Evolutionary conservation across 2,329 filamentous ascomycete species (phyloP).

Genomic region (Claviceps pazoutovae): DNA sequence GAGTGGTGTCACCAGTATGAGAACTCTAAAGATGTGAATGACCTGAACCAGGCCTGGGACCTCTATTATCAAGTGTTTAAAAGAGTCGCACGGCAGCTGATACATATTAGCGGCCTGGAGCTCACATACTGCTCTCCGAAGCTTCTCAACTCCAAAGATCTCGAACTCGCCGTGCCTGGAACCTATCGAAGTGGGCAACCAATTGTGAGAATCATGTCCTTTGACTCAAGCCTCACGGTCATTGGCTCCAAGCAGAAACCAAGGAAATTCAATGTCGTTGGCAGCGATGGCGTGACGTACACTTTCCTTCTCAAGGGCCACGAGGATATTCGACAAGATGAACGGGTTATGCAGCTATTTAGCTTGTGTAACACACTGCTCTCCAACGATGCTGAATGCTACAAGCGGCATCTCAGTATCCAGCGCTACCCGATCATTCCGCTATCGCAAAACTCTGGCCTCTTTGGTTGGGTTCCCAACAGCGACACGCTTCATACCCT

Average conservation of each 20-base stretch:
- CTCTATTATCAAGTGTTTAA: constrained; percentile 98
- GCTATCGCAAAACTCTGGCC: constrained; percentile 86
- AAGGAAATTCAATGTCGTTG: constrained; percentile 73
- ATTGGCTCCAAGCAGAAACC: constrained; percentile 96
- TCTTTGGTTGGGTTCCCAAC: constrained; percentile 93
- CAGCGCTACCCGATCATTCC: constrained; percentile 95
- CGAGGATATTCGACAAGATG: constrained; percentile 96
- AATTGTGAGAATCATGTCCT: constrained; percentile 73
- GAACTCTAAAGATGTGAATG: constrained; percentile 75
- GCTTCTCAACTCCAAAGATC: constrained; percentile 67
- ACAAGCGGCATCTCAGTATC: constrained; percentile 93
- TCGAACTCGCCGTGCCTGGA: constrained; percentile 90
- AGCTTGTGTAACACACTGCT: constrained; percentile 94
- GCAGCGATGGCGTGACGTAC: constrained; percentile 78
- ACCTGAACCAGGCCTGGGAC: constrained; percentile 97
- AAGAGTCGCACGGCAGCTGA: constrained; percentile 83
- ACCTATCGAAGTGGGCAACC: constrained; percentile 71
- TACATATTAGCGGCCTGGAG: constrained; percentile 83
- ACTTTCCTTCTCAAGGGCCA: constrained; percentile 95
- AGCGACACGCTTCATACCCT: constrained; percentile 94
- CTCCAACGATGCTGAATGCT: constrained; percentile 84
- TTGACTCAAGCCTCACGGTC: constrained; percentile 79
- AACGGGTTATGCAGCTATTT: constrained; percentile 98
- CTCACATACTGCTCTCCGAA: constrained; percentile 95
- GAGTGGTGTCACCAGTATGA: constrained; percentile 94